phyloP scores from a whole-genome alignment of 805 yeast genomes.

The Candida piceae region DNA sequence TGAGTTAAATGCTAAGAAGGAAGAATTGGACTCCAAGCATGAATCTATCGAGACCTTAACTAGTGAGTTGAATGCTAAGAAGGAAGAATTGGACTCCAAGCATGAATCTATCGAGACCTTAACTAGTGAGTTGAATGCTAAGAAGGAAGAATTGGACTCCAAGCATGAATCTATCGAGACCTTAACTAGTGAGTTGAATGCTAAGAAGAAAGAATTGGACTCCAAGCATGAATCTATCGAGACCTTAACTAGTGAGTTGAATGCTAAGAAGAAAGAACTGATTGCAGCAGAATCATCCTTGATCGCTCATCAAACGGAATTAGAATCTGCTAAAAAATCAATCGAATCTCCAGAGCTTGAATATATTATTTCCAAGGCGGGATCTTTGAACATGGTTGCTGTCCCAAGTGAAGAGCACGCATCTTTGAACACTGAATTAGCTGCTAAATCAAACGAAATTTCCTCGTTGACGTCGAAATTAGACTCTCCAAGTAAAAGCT shows the following conservation, averaged over 20 bases:
- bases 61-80: conserved; percentile 6
- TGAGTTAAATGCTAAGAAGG: conserved; percentile 4
- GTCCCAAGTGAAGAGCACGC: conserved; percentile 9
- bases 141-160: too few species aligned
- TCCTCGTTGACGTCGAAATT: conserved; percentile 12
- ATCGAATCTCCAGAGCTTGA: conserved; percentile 27
- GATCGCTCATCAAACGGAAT: conserved; percentile 4
- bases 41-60: conserved; percentile 4
- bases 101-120: too few species aligned
- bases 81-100: too few species aligned
- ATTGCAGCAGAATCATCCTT: background rate
- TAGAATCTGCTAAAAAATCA: conserved; percentile 4
- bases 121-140: too few species aligned
- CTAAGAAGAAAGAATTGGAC: too few species aligned
- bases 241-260: too few species aligned
- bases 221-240: too few species aligned
- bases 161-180: too few species aligned
- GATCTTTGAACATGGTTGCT: conserved; percentile 7
- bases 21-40: conserved; percentile 3
- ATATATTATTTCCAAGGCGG: conserved; percentile 26
- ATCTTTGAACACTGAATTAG: background rate
- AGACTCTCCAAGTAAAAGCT: conserved; percentile 23
- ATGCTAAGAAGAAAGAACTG: conserved; percentile 2
- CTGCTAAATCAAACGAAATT: conserved; percentile 4
- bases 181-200: too few species aligned